Evolutionary conservation across 2,329 filamentous ascomycete genomes (phyloP).

Genomic region (Ceratocystis albifundus): DNA sequence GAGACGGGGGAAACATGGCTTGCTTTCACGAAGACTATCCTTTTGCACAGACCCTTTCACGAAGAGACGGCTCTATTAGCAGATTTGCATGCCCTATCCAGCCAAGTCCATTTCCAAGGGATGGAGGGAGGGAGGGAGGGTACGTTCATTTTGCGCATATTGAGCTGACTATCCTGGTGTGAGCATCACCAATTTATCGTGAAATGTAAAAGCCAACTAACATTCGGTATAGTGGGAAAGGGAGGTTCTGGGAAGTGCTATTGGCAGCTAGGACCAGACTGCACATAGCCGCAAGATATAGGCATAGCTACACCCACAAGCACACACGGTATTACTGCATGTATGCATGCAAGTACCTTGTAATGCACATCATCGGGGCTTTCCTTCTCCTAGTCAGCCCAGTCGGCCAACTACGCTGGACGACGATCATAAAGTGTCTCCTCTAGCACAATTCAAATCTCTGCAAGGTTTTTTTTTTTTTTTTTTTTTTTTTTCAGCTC

Average conservation of each 20-base stretch:
- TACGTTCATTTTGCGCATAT: no score
- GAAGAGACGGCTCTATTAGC: no score
- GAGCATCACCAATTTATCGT: no score
- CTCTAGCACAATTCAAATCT: background rate
- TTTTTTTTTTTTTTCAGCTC: constrained; percentile 5
- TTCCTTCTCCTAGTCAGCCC: background rate
- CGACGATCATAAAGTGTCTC: background rate
- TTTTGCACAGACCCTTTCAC: no score
- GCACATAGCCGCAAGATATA: background rate
- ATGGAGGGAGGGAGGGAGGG: no score
- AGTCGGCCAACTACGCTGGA: background rate
- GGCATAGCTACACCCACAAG: background rate
- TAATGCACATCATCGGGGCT: background rate
- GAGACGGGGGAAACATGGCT: no score
- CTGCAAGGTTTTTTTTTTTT: background rate
- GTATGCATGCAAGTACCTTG: background rate
- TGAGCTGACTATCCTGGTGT: no score
- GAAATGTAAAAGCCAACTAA: no score
- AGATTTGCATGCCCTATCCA: no score
- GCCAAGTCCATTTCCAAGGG: no score
- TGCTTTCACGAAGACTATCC: no score
- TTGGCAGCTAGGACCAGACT: background rate
- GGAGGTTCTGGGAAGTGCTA: background rate
- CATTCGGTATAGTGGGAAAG: no score
- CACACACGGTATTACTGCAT: background rate